A percentile compares a stretch with the other conserved stretches of the same genome.
Evolutionary conservation across 2,329 filamentous ascomycete genomes (phyloP).

Genomic region (Helicocarpus griseus): DNA sequence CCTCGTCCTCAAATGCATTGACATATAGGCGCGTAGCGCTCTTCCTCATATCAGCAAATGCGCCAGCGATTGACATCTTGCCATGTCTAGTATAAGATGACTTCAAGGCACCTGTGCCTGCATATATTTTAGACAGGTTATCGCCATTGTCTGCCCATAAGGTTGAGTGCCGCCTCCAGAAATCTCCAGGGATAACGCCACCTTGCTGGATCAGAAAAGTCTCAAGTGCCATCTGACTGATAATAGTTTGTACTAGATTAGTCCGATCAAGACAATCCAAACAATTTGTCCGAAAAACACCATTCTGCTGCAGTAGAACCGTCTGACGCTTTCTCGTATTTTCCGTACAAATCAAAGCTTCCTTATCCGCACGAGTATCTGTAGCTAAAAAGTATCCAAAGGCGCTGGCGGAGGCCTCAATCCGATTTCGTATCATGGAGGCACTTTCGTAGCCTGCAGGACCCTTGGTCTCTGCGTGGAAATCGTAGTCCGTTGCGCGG

Average conservation of each 20-base stretch:
- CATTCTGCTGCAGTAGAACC: conserved; percentile 79
- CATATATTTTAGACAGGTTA: conserved; percentile 87
- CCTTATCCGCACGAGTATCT: conserved; percentile 47
- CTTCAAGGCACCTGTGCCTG: conserved; percentile 89
- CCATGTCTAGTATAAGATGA: conserved; percentile 89
- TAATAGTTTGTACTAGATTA: conserved; percentile 90
- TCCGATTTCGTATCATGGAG: conserved; percentile 68
- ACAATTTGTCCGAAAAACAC: conserved; percentile 93
- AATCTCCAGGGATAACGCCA: conserved; percentile 62
- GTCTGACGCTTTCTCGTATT: conserved; percentile 37
- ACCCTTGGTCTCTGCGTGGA: conserved; percentile 86
- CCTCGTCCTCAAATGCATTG: conserved; percentile 95
- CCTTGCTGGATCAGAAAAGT: conserved; percentile 66
- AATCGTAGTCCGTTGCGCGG: conserved; percentile 82
- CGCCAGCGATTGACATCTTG: conserved; percentile 90
- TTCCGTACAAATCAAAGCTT: conserved; percentile 11
- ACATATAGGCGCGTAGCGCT: conserved; percentile 90
- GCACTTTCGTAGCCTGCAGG: conserved; percentile 83
- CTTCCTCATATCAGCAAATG: conserved; percentile 90
- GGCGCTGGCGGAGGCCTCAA: conserved; percentile 67
- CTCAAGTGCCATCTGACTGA: conserved; percentile 88
- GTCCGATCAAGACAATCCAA: conserved; percentile 92
- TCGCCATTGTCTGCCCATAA: conserved; percentile 98
- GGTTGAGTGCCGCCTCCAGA: conserved; percentile 85
- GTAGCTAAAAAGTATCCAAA: conserved; percentile 91